These are phyloP conservation scores for Triticum urartu DNA, from an alignment of 176 grass and related monocot species.

Conservation along the genomic window DNA sequence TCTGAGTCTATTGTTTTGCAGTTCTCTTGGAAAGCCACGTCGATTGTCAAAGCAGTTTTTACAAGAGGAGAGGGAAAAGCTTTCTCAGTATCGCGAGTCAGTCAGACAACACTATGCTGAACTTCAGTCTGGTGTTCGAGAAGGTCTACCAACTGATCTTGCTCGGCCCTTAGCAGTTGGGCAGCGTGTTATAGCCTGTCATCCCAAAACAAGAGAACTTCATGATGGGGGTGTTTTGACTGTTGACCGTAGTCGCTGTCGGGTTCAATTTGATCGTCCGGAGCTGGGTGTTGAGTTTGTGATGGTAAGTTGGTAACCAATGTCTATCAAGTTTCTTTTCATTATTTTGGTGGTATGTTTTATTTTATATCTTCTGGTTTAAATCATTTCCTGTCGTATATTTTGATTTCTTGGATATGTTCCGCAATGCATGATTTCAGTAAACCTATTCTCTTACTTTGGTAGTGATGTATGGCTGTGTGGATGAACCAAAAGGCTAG, in stretches of 20 bases:
- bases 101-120: conserved; percentile 89
- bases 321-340: conserved; percentile 12
- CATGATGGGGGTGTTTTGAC: conserved; percentile 89
- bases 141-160: conserved; percentile 90
- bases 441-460: conserved; percentile 19
- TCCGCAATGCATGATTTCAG: not conserved
- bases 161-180: conserved; percentile 83
- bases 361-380: conserved; percentile 18
- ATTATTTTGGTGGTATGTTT: conserved; percentile 9
- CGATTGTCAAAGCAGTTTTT: conserved; percentile 85
- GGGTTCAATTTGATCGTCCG: conserved; percentile 88
- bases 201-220: conserved; percentile 95
- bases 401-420: conserved; percentile 19
- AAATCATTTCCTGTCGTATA: not conserved
- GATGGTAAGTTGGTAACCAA: conserved; percentile 53
- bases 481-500: not conserved
- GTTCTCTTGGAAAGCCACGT: conserved; percentile 98
- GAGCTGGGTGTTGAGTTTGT: conserved; percentile 84
- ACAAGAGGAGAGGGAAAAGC: conserved; percentile 85
- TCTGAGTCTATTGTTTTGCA: conserved; percentile 48
- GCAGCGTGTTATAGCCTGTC: conserved; percentile 84
- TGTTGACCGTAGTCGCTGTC: conserved; percentile 59
- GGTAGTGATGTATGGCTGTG: not conserved
- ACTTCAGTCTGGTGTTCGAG: conserved; percentile 71
- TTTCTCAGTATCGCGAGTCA: conserved; percentile 82